These are phyloP conservation scores for Tribonema minus DNA, from an alignment of 108 stramenopile genomes.

Conservation along the genomic window DNA sequence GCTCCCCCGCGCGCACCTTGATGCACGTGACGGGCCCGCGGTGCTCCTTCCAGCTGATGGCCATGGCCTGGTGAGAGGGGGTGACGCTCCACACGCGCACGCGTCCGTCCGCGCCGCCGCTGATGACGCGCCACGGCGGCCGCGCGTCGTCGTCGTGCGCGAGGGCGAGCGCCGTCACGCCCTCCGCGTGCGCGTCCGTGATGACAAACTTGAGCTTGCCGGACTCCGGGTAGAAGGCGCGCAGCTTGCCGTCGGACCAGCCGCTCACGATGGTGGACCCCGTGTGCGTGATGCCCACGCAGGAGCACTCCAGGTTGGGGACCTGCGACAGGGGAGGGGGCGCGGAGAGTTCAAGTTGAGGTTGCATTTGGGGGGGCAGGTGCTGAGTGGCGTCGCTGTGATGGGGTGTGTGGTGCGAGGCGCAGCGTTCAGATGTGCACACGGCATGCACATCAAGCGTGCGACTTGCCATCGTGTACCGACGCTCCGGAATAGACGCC, in stretches of 20 bases:
- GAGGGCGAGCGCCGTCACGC: conserved; percentile 69
- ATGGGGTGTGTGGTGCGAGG: no score
- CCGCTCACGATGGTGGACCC: conserved; percentile 69
- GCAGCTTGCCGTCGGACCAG: conserved; percentile 84
- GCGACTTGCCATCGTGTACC: no score
- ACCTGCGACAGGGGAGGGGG: conserved; percentile 56
- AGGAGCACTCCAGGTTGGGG: conserved; percentile 72
- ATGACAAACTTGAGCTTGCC: conserved; percentile 79
- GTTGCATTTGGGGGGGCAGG: no score
- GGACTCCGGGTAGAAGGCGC: conserved; percentile 76
- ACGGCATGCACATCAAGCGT: no score
- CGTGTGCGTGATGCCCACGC: conserved; percentile 64
- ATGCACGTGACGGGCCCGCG: conserved; percentile 69
- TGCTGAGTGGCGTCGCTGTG: no score
- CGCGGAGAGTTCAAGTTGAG: no score
- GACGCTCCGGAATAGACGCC: no score
- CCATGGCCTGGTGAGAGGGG: conserved; percentile 67
- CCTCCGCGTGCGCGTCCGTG: conserved; percentile 68
- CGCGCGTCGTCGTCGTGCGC: conserved; percentile 54
- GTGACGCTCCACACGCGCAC: conserved; percentile 73
- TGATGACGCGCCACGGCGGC: conserved; percentile 60
- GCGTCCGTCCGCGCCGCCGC: conserved; percentile 75
- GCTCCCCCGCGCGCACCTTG: conserved; percentile 8
- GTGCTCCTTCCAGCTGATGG: conserved; percentile 79
- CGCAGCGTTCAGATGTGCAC: no score